Percentiles rank a stretch among this genome's conserved stretches.
These are phyloP conservation scores for Tuber melanosporum DNA, from an alignment of 495 filamentous ascomycete genomes.

Conservation along the genomic window DNA sequence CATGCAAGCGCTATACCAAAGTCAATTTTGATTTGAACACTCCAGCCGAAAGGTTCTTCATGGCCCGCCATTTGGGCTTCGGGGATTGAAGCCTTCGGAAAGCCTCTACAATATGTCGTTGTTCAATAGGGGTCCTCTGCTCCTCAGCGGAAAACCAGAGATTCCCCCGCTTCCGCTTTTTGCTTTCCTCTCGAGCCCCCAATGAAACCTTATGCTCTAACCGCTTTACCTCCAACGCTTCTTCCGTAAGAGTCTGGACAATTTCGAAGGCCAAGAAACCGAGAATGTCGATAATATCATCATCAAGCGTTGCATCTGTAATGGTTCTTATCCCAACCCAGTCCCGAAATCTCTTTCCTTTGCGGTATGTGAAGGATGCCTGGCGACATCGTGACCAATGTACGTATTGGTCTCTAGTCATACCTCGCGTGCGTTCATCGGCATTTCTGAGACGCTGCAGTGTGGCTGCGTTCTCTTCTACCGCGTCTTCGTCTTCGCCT, in stretches of 20 bases:
- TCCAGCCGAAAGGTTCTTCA: constrained; percentile 52
- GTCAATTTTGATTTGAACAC: constrained; percentile 40
- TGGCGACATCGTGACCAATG: constrained; percentile 98
- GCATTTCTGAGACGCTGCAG: constrained; percentile 87
- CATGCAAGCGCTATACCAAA: constrained; percentile 30
- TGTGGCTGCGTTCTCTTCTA: constrained; percentile 94
- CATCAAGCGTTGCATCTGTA: constrained; percentile 93
- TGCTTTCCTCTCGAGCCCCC: constrained; percentile 58
- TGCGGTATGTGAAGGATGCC: constrained; percentile 96
- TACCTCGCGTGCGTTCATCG: constrained; percentile 91
- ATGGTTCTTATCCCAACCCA: constrained; percentile 98
- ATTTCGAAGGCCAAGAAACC: constrained; percentile 98
- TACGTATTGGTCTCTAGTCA: constrained; percentile 98
- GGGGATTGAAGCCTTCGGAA: constrained; percentile 73
- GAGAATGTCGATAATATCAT: constrained; percentile 97
- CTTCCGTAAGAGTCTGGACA: constrained; percentile 93
- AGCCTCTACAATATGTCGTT: constrained; percentile 85
- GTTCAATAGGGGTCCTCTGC: constrained; percentile 78
- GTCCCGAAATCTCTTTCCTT: constrained; percentile 94
- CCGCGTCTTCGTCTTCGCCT: constrained; percentile 78
- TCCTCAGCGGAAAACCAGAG: constrained; percentile 94
- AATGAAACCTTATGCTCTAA: constrained; percentile 73
- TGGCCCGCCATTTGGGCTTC: constrained; percentile 68
- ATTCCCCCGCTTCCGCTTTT: constrained; percentile 80
- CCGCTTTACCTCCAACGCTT: constrained; percentile 92